Base-by-base conservation (phyloP, 2,329 filamentous ascomycete genomes). In the Graphiopsis chlorocephala region DNA sequence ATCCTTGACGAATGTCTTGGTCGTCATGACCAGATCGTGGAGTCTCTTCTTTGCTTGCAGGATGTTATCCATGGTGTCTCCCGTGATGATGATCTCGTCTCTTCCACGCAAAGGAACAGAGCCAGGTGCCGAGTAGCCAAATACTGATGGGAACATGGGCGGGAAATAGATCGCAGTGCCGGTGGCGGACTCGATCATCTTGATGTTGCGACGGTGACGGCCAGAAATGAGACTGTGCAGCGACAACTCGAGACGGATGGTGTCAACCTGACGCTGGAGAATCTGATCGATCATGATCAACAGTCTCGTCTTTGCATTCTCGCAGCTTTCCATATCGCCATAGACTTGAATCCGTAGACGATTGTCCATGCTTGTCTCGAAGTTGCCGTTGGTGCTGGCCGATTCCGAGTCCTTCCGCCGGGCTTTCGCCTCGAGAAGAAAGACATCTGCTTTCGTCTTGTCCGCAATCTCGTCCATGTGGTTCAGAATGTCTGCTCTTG, bases 141-240 rank as follows among this genome's bases (percentile, higher is more conserved):
- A 97, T 69, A 97, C 89, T 65, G 90, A 88, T 15, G 94, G 93
- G 76, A 98, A 98, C 0, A 94, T 90, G 8, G 93, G 93, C 29
- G 95, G 95, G 75, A 99, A 98, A 80, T 99, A 99, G 72, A 99
- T 98, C 68, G 95, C 94, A 10, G 95, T 98, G 72, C 93, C 92
- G 15, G 95, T 98, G 29, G 90, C 88, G 15, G 95, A 96, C 79
- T 99, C 95, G 74, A 99, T 97, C 72, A 95, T 82, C 82, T 98
- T 98, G 81, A 99, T 97, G 77, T 97, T 97, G 82, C 97, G 96
- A 71, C 95, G 87, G 71, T 93, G 94, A 57, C 95, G 91, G 57
- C 95, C 95, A 76, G 93, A 97, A 58, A 98, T 88, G 63, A 97
- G 84, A 65, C 93, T 95, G 76, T 99, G 95, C 75, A 97, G 86